phyloP scores from a whole-genome alignment of 1,139 yeast genomes.

The Candida pseudocylindracea region DNA sequence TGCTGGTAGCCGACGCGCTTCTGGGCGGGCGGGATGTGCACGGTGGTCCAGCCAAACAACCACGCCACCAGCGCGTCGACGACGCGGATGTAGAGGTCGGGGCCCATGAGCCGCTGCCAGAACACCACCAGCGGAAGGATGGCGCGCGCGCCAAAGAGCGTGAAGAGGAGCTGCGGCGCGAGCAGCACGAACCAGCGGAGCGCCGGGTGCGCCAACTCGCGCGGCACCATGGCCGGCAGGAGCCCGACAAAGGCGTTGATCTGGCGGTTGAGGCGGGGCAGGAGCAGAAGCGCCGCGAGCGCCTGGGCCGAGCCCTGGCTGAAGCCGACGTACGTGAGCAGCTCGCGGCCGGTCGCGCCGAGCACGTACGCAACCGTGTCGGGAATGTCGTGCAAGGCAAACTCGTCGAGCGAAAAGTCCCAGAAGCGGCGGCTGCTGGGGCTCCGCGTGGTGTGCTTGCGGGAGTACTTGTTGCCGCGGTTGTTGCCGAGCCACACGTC shows the following conservation, averaged over 20 bases:
- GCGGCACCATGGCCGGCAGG: slow-evolving; percentile 23
- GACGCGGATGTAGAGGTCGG: slow-evolving; percentile 11
- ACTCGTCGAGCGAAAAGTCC: slow-evolving; percentile 75
- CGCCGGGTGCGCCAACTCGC: slow-evolving; percentile 15
- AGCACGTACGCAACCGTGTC: slow-evolving; percentile 41
- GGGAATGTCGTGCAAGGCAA: slow-evolving; percentile 69
- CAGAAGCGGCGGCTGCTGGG: slow-evolving; percentile 21
- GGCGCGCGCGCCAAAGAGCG: slow-evolving; percentile 19
- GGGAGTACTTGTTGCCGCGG: slow-evolving; percentile 15
- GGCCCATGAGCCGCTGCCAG: slow-evolving; percentile 19
- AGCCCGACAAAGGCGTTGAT: slow-evolving; percentile 16
- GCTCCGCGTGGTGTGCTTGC: slow-evolving; percentile 13
- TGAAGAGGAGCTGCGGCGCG: slow-evolving; percentile 14
- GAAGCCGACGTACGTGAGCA: slow-evolving; percentile 17
- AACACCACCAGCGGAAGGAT: slow-evolving; percentile 21
- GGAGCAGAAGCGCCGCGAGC: slow-evolving; percentile 17
- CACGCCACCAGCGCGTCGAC: slow-evolving; percentile 13
- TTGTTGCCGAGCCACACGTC: slow-evolving; percentile 17
- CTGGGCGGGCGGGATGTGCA: slow-evolving; percentile 12
- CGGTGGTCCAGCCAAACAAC: slow-evolving; percentile 19
- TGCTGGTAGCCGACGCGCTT: slow-evolving; percentile 21
- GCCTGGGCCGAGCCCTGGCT: slow-evolving; percentile 25
- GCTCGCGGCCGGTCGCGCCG: slow-evolving; percentile 5
- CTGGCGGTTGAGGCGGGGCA: slow-evolving; percentile 12
- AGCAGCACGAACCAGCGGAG: slow-evolving; percentile 13